Conservation (phyloP, 169 alveolate genomes). For the Cryptosporidium muris region DNA sequence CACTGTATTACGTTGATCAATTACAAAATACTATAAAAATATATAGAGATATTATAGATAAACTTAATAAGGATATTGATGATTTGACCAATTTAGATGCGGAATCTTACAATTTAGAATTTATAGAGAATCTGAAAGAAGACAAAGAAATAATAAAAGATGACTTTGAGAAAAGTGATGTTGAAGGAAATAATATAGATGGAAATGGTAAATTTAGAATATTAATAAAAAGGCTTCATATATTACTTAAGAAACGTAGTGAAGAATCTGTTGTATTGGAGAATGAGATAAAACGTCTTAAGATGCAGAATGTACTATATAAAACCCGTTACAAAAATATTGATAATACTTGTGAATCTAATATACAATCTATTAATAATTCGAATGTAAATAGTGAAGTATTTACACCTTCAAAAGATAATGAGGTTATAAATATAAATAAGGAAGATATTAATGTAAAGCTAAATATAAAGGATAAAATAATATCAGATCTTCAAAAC, state of each 20-base stretch:
- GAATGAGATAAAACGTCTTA: constrained; percentile 47
- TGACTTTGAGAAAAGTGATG: background rate
- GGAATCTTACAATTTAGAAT: background rate
- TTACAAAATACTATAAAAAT: constrained; percentile 29
- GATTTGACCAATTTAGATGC: constrained; percentile 2
- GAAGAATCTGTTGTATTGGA: constrained; percentile 20
- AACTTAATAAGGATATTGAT: constrained; percentile 6
- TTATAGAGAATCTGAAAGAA: background rate
- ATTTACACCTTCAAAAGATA: background rate
- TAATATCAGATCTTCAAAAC: background rate
- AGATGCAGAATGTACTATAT: constrained; percentile 27
- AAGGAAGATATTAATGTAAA: constrained; percentile 1
- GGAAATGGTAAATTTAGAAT: background rate
- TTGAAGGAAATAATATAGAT: background rate
- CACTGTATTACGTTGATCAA: constrained; percentile 38
- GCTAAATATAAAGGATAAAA: background rate
- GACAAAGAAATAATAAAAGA: background rate
- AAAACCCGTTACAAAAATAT: background rate
- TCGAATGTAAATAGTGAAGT: background rate
- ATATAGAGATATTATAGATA: constrained; percentile 13
- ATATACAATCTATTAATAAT: background rate
- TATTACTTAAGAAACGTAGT: background rate
- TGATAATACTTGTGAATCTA: background rate
- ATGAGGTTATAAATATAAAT: background rate
- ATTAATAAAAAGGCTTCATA: background rate